A percentile compares a stretch with the other conserved stretches of the same genome.
Conservation (phyloP, 2,329 filamentous ascomycete genomes). For the Sporothrix mexicana region DNA sequence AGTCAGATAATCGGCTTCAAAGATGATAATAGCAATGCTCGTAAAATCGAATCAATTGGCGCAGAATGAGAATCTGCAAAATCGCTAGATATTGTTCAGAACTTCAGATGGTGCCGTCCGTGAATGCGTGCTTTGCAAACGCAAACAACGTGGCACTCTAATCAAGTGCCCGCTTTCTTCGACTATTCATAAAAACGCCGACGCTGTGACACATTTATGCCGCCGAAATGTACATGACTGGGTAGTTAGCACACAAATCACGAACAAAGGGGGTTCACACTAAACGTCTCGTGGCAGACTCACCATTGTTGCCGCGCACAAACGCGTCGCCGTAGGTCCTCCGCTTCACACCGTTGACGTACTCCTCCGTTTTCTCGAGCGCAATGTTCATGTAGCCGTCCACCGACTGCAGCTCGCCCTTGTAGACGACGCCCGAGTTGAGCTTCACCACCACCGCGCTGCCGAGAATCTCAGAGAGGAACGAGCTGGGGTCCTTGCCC, state of each 20-base stretch:
- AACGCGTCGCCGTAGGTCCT: slow-evolving; percentile 93
- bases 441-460: slow-evolving; percentile 94
- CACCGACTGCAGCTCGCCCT: slow-evolving; percentile 94
- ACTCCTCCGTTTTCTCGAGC: slow-evolving; percentile 92
- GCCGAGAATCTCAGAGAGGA: slow-evolving; percentile 92
- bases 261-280: neutral
- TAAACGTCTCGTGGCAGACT: slow-evolving; percentile 48
- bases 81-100: neutral
- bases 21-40: neutral
- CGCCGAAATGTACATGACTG: slow-evolving; percentile 74
- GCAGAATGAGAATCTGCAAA: neutral
- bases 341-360: slow-evolving; percentile 81
- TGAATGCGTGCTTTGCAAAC: neutral
- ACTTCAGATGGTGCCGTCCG: neutral
- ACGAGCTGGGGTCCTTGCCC: slow-evolving; percentile 90
- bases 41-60: neutral
- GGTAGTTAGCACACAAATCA: slow-evolving; percentile 41
- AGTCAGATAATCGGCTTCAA: neutral
- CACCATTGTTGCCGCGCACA: slow-evolving; percentile 91
- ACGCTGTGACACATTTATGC: too few relatives aligned
- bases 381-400: slow-evolving; percentile 99
- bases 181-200: neutral
- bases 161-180: too few relatives aligned
- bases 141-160: neutral
- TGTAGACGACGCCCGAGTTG: slow-evolving; percentile 98